Percentiles rank a stretch among this genome's conserved stretches.
These are phyloP conservation scores for Nothophaeocryptopus gaeumannii DNA, from an alignment of 2,329 filamentous ascomycete species.

Conservation along the genomic window DNA sequence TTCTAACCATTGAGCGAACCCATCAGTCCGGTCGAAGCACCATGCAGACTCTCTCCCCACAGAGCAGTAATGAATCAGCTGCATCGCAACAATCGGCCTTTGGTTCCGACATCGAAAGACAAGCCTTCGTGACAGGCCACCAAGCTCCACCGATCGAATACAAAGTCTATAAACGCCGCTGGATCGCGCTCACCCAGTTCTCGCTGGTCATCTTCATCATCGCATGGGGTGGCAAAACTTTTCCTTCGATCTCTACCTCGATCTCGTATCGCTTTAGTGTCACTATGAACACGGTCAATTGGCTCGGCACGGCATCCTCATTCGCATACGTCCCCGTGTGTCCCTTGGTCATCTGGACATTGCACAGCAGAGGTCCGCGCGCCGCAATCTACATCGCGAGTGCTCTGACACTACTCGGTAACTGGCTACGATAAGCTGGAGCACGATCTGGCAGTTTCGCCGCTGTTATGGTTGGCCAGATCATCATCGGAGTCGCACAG, in stretches of 20 bases:
- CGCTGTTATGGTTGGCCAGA: constrained; percentile 80
- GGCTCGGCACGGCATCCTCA: constrained; percentile 80
- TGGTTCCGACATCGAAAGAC: too few relatives aligned
- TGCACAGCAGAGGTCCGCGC: constrained; percentile 73
- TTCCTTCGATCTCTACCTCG: constrained; percentile 64
- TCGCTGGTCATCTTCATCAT: constrained; percentile 8
- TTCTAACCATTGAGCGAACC: too few relatives aligned
- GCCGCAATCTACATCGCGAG: constrained; percentile 70
- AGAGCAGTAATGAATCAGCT: too few relatives aligned
- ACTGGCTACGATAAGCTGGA: constrained; percentile 63
- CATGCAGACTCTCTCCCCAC: too few relatives aligned
- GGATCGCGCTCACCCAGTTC: constrained; percentile 2
- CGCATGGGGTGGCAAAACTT: constrained; percentile 7
- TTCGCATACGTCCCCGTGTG: constrained; percentile 73
- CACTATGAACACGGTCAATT: constrained; percentile 74
- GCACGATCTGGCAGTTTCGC: constrained; percentile 57
- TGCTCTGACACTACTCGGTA: constrained; percentile 70
- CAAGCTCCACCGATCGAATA: not conserved
- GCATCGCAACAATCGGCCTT: too few relatives aligned
- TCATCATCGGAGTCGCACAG: constrained; percentile 72
- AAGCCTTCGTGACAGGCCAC: too few relatives aligned
- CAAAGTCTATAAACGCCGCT: constrained; percentile 3
- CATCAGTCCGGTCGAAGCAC: too few relatives aligned
- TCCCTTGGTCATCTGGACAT: constrained; percentile 67
- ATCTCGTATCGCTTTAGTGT: constrained; percentile 72